phyloP scores from a whole-genome alignment of 2,329 filamentous ascomycete species.

The Diaporthe australafricana region DNA sequence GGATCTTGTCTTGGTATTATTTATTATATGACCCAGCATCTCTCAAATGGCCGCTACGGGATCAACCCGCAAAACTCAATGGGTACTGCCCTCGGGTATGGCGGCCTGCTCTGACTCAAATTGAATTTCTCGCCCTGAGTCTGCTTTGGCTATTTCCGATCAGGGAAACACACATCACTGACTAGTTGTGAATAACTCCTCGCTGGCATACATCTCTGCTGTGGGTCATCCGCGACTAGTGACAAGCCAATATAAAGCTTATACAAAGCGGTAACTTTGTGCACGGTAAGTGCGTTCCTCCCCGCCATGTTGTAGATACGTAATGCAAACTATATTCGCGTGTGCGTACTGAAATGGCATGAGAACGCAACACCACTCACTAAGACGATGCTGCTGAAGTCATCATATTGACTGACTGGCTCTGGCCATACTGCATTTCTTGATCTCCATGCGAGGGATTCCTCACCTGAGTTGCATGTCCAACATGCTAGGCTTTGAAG shows the following conservation, averaged over 20 bases:
- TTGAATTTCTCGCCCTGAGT: neutral
- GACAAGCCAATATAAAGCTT: neutral
- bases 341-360: too few species aligned
- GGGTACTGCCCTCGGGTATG: neutral
- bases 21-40: neutral
- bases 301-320: neutral
- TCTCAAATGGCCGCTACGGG: neutral
- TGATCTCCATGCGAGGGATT: too few species aligned
- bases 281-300: neutral
- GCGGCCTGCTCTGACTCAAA: conserved; percentile 1
- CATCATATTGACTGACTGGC: too few species aligned
- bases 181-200: neutral
- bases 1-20: neutral
- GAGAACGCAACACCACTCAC: too few species aligned
- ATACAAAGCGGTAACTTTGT: neutral
- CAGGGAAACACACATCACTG: neutral
- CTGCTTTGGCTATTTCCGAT: neutral
- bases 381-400: too few species aligned
- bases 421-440: too few species aligned
- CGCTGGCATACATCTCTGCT: neutral
- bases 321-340: neutral
- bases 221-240: conserved; percentile 7
- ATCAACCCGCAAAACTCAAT: neutral
- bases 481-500: too few species aligned
- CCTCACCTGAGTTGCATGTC: too few species aligned